These are phyloP conservation scores for Umbilicus rupestris DNA, from an alignment of 164 flowering plant species.

Conservation along the genomic window DNA sequence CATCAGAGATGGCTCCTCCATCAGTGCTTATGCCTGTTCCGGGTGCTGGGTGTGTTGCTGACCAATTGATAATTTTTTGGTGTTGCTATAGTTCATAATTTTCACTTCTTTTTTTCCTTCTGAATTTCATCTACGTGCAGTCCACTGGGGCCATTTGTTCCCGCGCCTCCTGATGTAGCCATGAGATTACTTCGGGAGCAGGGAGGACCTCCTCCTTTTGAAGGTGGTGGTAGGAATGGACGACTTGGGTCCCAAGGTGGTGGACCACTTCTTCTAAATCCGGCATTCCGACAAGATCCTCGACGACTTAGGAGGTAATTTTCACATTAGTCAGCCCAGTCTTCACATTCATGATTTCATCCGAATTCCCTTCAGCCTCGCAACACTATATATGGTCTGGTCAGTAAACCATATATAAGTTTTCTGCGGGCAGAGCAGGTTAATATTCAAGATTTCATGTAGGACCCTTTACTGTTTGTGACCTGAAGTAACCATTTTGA, in stretches of 20 bases:
- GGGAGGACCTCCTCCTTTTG: slow-evolving; percentile 76
- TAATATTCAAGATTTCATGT: not conserved
- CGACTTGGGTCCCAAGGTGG: slow-evolving; percentile 57
- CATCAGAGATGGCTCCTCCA: slow-evolving; percentile 83
- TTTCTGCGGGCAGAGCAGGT: not conserved
- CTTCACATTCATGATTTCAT: not conserved
- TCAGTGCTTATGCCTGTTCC: slow-evolving; percentile 99
- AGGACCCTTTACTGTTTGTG: not conserved
- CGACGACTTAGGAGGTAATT: slow-evolving; percentile 78
- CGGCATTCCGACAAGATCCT: slow-evolving; percentile 84
- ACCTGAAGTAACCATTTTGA: not conserved
- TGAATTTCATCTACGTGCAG: slow-evolving; percentile 29
- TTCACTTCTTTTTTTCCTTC: slow-evolving; percentile 9
- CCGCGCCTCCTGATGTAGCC: slow-evolving; percentile 99
- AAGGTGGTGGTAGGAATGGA: slow-evolving; percentile 64
- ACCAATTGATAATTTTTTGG: not conserved
- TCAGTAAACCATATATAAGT: not conserved
- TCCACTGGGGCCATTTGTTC: slow-evolving; percentile 98
- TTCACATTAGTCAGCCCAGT: not conserved
- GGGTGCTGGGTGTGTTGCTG: slow-evolving; percentile 87
- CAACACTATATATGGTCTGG: not conserved
- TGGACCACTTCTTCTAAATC: slow-evolving; percentile 57
- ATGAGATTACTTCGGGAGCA: slow-evolving; percentile 91
- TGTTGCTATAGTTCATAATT: not conserved
- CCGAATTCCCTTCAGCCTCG: too few species aligned